Evolutionary conservation across 2,329 filamentous ascomycete species (phyloP).

Genomic region (Ramichloridium luteum): DNA sequence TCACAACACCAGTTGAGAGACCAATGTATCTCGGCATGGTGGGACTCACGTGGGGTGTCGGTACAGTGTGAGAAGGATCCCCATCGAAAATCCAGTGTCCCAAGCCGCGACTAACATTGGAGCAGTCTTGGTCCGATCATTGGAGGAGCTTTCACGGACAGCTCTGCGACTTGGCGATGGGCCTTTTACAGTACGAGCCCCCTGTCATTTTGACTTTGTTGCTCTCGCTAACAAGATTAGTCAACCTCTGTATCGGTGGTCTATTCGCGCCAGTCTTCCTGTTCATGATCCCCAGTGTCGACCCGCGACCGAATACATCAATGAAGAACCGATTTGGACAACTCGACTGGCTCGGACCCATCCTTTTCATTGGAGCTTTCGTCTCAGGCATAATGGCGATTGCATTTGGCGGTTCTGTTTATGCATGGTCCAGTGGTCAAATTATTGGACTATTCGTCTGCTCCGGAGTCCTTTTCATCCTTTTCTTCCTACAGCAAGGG

Average conservation of each 20-base stretch:
- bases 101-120: no score
- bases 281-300: slow-evolving; percentile 30
- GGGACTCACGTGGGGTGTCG: background rate
- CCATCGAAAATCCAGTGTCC: no score
- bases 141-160: slow-evolving; percentile 21
- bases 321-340: slow-evolving; percentile 5
- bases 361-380: slow-evolving; percentile 34
- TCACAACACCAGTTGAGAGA: background rate
- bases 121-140: slow-evolving; percentile 24
- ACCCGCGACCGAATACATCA: slow-evolving; percentile 6
- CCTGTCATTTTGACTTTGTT: no score
- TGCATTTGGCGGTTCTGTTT: slow-evolving; percentile 39
- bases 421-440: slow-evolving; percentile 34
- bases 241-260: slow-evolving; percentile 42
- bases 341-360: slow-evolving; percentile 37
- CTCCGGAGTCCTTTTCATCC: slow-evolving; percentile 32
- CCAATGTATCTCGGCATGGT: background rate
- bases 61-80: no score
- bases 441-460: slow-evolving; percentile 38
- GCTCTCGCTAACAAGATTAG: no score
- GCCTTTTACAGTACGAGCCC: slow-evolving; percentile 46
- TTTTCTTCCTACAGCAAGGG: slow-evolving; percentile 39
- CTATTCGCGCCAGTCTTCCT: slow-evolving; percentile 33
- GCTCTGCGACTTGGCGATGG: slow-evolving; percentile 23
- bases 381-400: slow-evolving; percentile 37